These are phyloP conservation scores for Porodaedalea pini DNA, from an alignment of 1,284 basidiomycete species.

Conservation along the genomic window DNA sequence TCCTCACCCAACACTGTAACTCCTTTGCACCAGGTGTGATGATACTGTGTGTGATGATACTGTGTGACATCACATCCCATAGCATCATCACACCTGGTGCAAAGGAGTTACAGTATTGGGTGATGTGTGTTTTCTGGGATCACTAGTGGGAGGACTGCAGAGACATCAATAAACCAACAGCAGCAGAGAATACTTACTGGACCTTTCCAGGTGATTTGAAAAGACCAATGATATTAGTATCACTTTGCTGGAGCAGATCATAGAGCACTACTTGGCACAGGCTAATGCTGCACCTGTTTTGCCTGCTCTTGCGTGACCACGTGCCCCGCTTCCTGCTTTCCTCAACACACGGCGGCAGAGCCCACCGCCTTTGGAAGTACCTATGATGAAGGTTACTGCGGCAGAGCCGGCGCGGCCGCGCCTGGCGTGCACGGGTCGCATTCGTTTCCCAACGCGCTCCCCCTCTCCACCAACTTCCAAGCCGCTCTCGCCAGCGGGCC, in stretches of 20 bases:
- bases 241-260: constrained; percentile 74
- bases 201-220: no score
- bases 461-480: constrained; percentile 18
- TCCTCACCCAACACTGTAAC: no score
- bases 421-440: constrained; percentile 40
- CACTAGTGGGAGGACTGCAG: no score
- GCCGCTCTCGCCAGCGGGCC: not conserved
- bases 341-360: constrained; percentile 30
- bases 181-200: no score
- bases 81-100: no score
- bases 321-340: constrained; percentile 45
- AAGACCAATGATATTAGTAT: no score
- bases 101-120: no score
- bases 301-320: constrained; percentile 22
- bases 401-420: constrained; percentile 28
- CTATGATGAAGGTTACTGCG: constrained; percentile 13
- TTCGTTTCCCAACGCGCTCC: constrained; percentile 42
- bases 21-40: no score
- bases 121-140: no score
- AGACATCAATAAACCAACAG: no score
- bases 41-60: no score
- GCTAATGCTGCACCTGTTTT: constrained; percentile 5
- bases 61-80: no score
- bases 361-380: constrained; percentile 17
- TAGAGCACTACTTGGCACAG: constrained; percentile 51